Conservation (phyloP, 352 stramenopile genomes). For the Pythium myriotylum region DNA sequence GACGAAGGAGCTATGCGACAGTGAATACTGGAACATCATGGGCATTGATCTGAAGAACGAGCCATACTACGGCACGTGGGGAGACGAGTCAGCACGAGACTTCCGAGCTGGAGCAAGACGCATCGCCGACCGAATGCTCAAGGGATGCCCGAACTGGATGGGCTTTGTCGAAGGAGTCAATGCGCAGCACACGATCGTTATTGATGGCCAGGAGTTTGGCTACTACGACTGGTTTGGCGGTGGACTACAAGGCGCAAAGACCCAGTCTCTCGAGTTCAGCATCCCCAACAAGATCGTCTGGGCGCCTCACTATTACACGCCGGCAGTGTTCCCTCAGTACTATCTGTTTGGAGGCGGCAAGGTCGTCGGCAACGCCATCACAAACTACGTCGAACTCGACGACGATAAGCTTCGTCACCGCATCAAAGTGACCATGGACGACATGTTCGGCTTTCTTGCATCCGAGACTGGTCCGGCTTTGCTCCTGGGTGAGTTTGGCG, state of each 20-base stretch:
- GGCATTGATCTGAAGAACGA: slow-evolving; percentile 78
- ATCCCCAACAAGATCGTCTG: slow-evolving; percentile 72
- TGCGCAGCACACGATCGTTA: slow-evolving; percentile 42
- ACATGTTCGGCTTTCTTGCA: slow-evolving; percentile 73
- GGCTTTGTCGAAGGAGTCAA: slow-evolving; percentile 74
- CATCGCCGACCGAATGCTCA: slow-evolving; percentile 69
- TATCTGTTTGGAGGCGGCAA: slow-evolving; percentile 65
- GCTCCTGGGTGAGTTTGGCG: slow-evolving; percentile 71
- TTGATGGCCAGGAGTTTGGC: slow-evolving; percentile 47
- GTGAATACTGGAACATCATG: slow-evolving; percentile 76
- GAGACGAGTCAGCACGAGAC: slow-evolving; percentile 42
- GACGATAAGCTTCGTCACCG: slow-evolving; percentile 43
- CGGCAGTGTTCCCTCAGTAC: slow-evolving; percentile 56
- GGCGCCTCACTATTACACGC: slow-evolving; percentile 77
- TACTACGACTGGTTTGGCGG: slow-evolving; percentile 80
- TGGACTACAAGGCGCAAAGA: slow-evolving; percentile 44
- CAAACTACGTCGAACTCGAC: slow-evolving; percentile 51
- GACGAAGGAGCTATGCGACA: slow-evolving; percentile 46
- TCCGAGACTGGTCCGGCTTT: slow-evolving; percentile 47
- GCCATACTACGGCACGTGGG: slow-evolving; percentile 52
- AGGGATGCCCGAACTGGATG: no score
- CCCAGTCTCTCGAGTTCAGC: slow-evolving; percentile 48
- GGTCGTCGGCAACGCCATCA: slow-evolving; percentile 21
- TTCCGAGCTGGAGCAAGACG: slow-evolving; percentile 48
- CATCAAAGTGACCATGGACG: slow-evolving; percentile 54